Percentiles rank a stretch among this genome's conserved stretches.
phyloP scores from a whole-genome alignment of 768 basidiomycete species.

The Mycena metata region DNA sequence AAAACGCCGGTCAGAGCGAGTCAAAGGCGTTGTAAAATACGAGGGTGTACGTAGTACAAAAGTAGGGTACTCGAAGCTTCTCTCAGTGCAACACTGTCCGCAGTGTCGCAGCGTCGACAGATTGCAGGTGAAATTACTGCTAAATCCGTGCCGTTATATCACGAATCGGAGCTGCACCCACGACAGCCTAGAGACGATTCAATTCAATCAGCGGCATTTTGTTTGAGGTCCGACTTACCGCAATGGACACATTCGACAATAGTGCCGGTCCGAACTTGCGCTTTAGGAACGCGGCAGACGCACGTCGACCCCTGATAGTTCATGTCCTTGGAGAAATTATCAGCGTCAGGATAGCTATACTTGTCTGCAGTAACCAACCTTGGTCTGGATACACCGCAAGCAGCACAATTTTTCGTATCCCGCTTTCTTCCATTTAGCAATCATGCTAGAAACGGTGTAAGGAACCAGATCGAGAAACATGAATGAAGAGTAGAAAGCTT shows the following conservation, averaged over 20 bases:
- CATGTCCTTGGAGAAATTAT: constrained; percentile 79
- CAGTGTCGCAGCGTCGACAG: not conserved
- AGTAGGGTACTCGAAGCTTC: not conserved
- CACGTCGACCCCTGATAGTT: constrained; percentile 99
- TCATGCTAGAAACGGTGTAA: constrained; percentile 68
- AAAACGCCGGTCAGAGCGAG: too few species aligned
- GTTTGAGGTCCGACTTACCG: constrained; percentile 68
- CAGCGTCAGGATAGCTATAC: not conserved
- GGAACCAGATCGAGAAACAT: not conserved
- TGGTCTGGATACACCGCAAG: constrained; percentile 95
- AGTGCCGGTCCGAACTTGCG: constrained; percentile 89
- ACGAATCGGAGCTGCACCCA: constrained; percentile 90
- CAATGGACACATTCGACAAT: constrained; percentile 98
- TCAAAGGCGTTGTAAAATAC: too few species aligned
- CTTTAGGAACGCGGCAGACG: constrained; percentile 97
- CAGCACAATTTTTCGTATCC: constrained; percentile 99
- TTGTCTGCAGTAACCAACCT: constrained; percentile 59
- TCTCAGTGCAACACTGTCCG: not conserved
- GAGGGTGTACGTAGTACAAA: not conserved
- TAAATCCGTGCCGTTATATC: constrained; percentile 43
- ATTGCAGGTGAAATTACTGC: not conserved
- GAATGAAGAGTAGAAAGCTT: constrained; percentile 49
- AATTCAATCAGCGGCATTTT: constrained; percentile 33
- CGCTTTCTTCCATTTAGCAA: constrained; percentile 99
- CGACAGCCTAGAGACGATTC: constrained; percentile 73